Base-by-base conservation (phyloP, 2,329 filamentous ascomycete genomes). In the Talaromyces sp. region DNA sequence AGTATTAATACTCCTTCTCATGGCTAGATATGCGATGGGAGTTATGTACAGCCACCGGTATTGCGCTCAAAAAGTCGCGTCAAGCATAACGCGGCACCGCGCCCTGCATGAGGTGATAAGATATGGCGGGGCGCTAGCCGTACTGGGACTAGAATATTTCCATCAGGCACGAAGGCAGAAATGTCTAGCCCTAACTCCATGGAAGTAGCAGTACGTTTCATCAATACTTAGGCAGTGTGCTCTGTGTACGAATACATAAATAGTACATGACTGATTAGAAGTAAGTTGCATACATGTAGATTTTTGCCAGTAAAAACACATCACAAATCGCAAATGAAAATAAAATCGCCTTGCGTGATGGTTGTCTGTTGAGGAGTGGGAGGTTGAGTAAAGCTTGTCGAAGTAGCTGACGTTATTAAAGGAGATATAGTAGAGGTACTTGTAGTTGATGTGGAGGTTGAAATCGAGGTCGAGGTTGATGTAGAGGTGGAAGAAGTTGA, bases 241-340 rank as follows among this genome's bases (percentile, higher is more conserved):
- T 54, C 50, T 19, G 13, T 37, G 22, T 37, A 56, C 31, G 19
- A 5, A 19, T 37, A 33, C 33, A 35, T 56, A 56, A 19, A 19
- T 35, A 13, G 19, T 56, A 56, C 31, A 56, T 56, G 33, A 16
- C n/a, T 24, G 4, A 9, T 35, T 56, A 56, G 5, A 19, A 37
- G 33, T 56, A 56, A 24, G 5, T 24, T 16, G 52, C 33, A 9
- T n/a, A 35, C 35, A 10, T 22, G 31, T 16, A 19, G 27, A 3
- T 22, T 27, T 48, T 27, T 50, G 2, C 47, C 24, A 6, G 13
- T 22, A 48, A 14, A 27, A 50, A 27, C 47, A 58, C 27, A 58
- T 41, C 35, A 65, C 16, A 65, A 33, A 22, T 65, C 63, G 50
- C 63, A 65, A 45, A 60, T 56, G 6, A 56, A 35, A 39, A 65